Base-by-base conservation (phyloP, 2,329 filamentous ascomycete species). In the Phialocephala subalpina region DNA sequence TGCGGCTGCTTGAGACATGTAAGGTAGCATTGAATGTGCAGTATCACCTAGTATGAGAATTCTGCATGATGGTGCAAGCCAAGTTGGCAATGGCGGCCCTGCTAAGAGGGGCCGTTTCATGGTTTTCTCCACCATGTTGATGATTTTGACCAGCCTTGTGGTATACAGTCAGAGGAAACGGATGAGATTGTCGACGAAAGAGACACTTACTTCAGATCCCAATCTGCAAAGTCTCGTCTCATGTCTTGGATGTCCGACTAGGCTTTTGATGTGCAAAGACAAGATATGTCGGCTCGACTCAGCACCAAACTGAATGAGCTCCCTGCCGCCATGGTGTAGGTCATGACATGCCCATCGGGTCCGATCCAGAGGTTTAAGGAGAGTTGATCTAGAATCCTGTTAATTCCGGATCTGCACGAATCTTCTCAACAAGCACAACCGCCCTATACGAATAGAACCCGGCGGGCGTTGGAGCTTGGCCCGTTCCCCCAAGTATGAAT, bases 1-100 rank as follows among this genome's bases (percentile, higher is more conserved):
- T 0, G 88, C 87, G 0, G 87, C 88, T 9, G 88, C 88, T 74
- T 90, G 87, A 0, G 85, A 86, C 62, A 90, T 79, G 75, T 90
- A 88, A 0, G 88, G 88, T 7, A 70, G 81, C 60, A 70, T 67
- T 5, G 79, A 70, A 16, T 71, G 67, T 0, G 60, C 62, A 8
- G 67, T 62, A 59, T 67, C 64, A 1, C 66, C 64, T 27, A 70
- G 49, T 1, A 72, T 64, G 9, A 69, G n/a, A 1, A 63, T 22
- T 36, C 61, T 66, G 3, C 25, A 25, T 14, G 9, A 29, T 80
- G 53, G 73, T 71, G 66, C 75, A 11, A 68, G 22, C 70, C 70
- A 72, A 9, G 35, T 52, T 9, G 20, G 22, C 4, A 70, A 55
- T 1, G 59, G 52, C 3, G 6, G 20, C 1, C 63, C 53, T 20